phyloP scores from a whole-genome alignment of 2,329 filamentous ascomycete species.

The Microdochium paspali region DNA sequence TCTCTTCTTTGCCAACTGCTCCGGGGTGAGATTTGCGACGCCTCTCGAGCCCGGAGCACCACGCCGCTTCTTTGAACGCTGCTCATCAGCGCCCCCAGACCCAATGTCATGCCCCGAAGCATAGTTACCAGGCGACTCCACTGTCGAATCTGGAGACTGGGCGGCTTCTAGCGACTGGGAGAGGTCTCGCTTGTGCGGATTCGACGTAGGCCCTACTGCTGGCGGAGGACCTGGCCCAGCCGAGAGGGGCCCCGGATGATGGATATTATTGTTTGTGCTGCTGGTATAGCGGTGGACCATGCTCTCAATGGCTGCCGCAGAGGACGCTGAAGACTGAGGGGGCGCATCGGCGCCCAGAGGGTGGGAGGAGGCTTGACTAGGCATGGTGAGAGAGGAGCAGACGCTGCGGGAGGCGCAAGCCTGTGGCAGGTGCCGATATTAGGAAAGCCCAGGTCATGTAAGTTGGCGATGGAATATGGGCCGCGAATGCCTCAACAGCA shows the following conservation, averaged over 20 bases:
- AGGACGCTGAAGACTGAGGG: not conserved
- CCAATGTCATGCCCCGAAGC: not conserved
- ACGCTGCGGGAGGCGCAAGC: not conserved
- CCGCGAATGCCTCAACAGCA: not conserved
- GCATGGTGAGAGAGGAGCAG: not conserved
- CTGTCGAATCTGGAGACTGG: not conserved
- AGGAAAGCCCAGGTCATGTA: not conserved
- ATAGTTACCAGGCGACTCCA: not conserved
- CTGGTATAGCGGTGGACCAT: not conserved
- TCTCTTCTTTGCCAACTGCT: slow-evolving; percentile 62
- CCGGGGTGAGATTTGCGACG: slow-evolving; percentile 58
- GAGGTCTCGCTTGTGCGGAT: not conserved
- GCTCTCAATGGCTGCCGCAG: not conserved
- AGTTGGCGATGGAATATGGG: not conserved
- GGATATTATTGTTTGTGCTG: not conserved
- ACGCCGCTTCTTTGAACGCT: slow-evolving; percentile 33
- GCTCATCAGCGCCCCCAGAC: not conserved
- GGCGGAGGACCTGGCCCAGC: not conserved
- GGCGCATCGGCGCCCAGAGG: not conserved
- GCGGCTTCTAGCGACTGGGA: not conserved
- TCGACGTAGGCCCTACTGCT: not conserved
- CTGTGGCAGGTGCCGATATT: not conserved
- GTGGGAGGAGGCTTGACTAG: not conserved
- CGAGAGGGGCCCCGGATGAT: not conserved
- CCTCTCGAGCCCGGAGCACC: slow-evolving; percentile 34